A percentile compares a stretch with the other conserved stretches of the same genome.
phyloP scores from a whole-genome alignment of 768 basidiomycete species.

The Kwoniella sp. region DNA sequence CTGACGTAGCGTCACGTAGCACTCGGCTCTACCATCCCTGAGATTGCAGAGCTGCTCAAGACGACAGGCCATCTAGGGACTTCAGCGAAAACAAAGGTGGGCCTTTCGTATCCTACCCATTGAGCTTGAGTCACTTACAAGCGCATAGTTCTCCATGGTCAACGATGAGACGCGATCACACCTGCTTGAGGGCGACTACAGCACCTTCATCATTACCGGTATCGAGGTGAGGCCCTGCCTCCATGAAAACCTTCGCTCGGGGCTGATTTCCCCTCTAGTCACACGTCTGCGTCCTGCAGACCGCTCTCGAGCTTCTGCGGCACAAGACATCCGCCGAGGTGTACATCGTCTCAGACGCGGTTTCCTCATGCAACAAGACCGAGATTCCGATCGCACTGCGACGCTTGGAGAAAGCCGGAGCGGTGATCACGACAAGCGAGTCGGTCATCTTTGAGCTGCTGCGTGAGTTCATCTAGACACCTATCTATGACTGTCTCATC shows the following conservation, averaged over 20 bases:
- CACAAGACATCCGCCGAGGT: conserved; percentile 51
- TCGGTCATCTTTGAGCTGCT: conserved; percentile 73
- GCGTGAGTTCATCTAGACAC: conserved; percentile 54
- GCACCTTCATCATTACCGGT: conserved; percentile 71
- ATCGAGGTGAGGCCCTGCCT: conserved; percentile 64
- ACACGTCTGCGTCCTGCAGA: conserved; percentile 85
- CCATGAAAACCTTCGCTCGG: background rate
- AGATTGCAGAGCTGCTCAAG: conserved; percentile 54
- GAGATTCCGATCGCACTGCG: conserved; percentile 72
- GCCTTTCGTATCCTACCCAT: background rate
- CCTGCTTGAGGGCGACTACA: conserved; percentile 56
- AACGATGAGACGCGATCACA: conserved; percentile 61
- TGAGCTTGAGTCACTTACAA: background rate
- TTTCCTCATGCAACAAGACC: conserved; percentile 72
- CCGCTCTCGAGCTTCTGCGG: conserved; percentile 61
- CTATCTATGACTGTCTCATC: conserved; percentile 13
- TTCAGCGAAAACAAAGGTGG: conserved; percentile 61
- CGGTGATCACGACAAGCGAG: conserved; percentile 72
- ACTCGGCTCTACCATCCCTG: conserved; percentile 65
- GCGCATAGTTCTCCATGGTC: conserved; percentile 70
- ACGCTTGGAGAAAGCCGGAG: conserved; percentile 56
- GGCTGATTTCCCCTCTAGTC: conserved; percentile 54
- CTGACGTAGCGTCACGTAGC: conserved; percentile 51
- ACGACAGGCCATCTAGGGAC: conserved; percentile 30
- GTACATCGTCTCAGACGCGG: conserved; percentile 74